Evolutionary conservation across 768 basidiomycete species (phyloP).

Genomic region (Collybiopsis luxurians): DNA sequence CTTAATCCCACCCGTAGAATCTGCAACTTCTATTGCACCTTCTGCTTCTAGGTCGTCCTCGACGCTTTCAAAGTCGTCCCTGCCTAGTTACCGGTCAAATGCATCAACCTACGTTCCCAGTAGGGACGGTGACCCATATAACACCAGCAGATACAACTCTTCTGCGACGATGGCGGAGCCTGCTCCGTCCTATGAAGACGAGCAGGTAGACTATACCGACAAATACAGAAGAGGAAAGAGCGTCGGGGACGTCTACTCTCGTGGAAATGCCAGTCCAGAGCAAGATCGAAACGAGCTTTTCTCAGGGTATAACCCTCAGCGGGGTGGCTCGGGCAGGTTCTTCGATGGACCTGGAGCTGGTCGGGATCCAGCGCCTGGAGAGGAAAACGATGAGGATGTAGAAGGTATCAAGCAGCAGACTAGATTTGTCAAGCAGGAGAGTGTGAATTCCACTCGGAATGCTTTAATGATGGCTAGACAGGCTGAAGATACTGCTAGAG

Average conservation of each 20-base stretch:
- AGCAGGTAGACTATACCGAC: slow-evolving; percentile 16
- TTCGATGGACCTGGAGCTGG: slow-evolving; percentile 38
- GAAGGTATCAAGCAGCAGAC: slow-evolving; percentile 79
- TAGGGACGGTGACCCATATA: slow-evolving; percentile 46
- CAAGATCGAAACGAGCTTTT: slow-evolving; percentile 52
- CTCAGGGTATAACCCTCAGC: slow-evolving; percentile 49
- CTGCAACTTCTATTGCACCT: slow-evolving; percentile 24
- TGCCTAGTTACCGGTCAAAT: slow-evolving; percentile 45
- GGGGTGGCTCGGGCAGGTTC: slow-evolving; percentile 42
- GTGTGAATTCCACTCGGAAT: slow-evolving; percentile 66
- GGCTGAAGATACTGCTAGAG: slow-evolving; percentile 74
- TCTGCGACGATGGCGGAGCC: not conserved
- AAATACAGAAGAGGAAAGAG: slow-evolving; percentile 29
- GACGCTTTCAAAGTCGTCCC: slow-evolving; percentile 34
- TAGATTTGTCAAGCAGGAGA: slow-evolving; percentile 68
- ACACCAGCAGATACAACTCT: not conserved
- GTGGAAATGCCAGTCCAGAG: slow-evolving; percentile 38
- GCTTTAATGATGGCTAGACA: slow-evolving; percentile 72
- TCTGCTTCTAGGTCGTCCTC: slow-evolving; percentile 23
- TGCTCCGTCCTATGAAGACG: not conserved
- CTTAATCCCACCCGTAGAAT: slow-evolving; percentile 64
- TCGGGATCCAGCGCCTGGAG: slow-evolving; percentile 36
- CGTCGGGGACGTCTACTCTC: slow-evolving; percentile 42
- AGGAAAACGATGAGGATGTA: slow-evolving; percentile 62
- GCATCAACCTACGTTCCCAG: slow-evolving; percentile 67